These are phyloP conservation scores for Pichia sp. DNA, from an alignment of 1,139 yeast genomes.

Conservation along the genomic window DNA sequence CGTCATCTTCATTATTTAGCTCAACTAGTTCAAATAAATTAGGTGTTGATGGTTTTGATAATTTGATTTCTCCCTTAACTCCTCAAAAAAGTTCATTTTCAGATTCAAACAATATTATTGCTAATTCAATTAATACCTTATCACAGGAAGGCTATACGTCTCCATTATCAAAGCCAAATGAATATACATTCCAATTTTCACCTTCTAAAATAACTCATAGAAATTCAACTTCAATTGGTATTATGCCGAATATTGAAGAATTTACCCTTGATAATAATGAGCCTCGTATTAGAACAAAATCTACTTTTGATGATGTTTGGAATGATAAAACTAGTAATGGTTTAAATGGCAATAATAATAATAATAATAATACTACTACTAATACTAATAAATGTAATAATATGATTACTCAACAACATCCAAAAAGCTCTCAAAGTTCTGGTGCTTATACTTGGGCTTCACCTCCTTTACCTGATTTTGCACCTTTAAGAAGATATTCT, in stretches of 20 bases:
- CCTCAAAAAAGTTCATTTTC: constrained; percentile 6
- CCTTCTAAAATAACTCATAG: background rate
- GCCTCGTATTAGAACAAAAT: background rate
- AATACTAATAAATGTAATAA: background rate
- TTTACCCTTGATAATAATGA: background rate
- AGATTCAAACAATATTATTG: background rate
- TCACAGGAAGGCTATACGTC: constrained; percentile 3
- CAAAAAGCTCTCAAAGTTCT: constrained; percentile 12
- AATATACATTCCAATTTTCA: background rate
- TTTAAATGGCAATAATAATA: background rate
- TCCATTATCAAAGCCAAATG: constrained; percentile 3
- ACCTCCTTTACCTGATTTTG: constrained; percentile 22
- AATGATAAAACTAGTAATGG: background rate
- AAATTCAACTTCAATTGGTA: constrained; percentile 1
- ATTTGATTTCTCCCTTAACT: constrained; percentile 3
- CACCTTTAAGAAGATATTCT: constrained; percentile 23
- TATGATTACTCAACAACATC: background rate
- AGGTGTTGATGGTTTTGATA: background rate
- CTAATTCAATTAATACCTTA: background rate
- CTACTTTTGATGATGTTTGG: constrained; percentile 6
- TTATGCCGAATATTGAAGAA: constrained; percentile 7
- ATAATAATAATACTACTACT: no score
- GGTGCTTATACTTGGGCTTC: constrained; percentile 19
- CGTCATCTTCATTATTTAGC: background rate
- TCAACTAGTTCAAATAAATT: background rate